Evolutionary conservation across 805 yeast genomes (phyloP), one percentile per base, ranked within the genome.

Genomic region (Wickerhamiella azymoides): DNA sequence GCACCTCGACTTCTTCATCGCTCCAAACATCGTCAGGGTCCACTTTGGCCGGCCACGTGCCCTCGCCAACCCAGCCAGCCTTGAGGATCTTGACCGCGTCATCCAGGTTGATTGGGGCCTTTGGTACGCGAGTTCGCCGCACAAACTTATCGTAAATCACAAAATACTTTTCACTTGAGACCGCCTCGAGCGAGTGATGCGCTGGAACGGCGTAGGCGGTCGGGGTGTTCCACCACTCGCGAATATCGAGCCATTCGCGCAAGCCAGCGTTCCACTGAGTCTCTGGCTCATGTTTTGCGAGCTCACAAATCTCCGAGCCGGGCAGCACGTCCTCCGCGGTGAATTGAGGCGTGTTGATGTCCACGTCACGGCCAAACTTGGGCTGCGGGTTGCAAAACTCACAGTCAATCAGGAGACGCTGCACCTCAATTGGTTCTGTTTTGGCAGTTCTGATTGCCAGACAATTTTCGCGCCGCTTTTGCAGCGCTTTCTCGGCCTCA

Each of bases 31-130:
- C 57, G 3, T 43, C 45, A 18, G 50, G 49, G 37, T 54, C 55
- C 26, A 27, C 50, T 37, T 54, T 33, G 51, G 57, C 50, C 47
- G 61, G 56, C 89, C 92, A 88, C 52, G 76, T 74, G 43, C 79
- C 84, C 18, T 76, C 76, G 49, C 77, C 79, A 13, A 72, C 70
- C 97, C 97, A 88, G 16, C 96, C 96, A 3, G 81, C 74, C 55
- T 84, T 77, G 36, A 88, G 72, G 19, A 88, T 73, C 52, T 72
- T 72, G 43, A 85, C 59, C 36, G 82, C 76, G 59, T 85, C 94
- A 48, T 67, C 69, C 54, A 89, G 70, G 60, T 83, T 84, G 63
- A 89, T 67, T 13, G 86, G 83, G 47, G 68, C 68, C 55, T 76
- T 79, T 55, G 89, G 69, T 6, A 74, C 70, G 54, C 77, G 77